phyloP scores from a whole-genome alignment of 2,329 filamentous ascomycete species.

The Coniochaeta sp. region DNA sequence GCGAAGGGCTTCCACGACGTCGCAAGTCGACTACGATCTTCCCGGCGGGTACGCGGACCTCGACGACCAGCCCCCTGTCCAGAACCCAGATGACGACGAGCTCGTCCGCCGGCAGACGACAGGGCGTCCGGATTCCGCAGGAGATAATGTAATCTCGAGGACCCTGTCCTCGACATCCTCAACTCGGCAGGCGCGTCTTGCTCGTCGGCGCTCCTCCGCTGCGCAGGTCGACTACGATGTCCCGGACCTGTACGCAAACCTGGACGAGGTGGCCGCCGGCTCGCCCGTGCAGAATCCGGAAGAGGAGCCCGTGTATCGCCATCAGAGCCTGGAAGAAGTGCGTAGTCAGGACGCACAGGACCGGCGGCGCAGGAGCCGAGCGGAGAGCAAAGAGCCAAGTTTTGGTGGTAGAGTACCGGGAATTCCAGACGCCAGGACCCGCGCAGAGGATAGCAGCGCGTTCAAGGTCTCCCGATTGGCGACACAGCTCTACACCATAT shows the following conservation, averaged over 20 bases:
- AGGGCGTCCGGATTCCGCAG: neutral
- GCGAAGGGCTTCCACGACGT: neutral
- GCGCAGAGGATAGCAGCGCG: neutral
- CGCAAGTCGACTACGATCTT: conserved; percentile 15
- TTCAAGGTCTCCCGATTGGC: conserved; percentile 36
- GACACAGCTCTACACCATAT: conserved; percentile 63
- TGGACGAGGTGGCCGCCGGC: conserved; percentile 30
- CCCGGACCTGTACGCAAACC: conserved; percentile 30
- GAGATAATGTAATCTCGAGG: neutral
- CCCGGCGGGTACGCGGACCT: conserved; percentile 15
- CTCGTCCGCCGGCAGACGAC: neutral
- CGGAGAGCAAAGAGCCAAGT: neutral
- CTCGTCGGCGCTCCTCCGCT: conserved; percentile 5
- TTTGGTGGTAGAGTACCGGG: neutral
- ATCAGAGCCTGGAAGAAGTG: conserved; percentile 30
- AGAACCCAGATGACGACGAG: conserved; percentile 5
- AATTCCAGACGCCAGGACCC: neutral
- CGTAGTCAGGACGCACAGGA: conserved; percentile 17
- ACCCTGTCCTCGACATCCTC: neutral
- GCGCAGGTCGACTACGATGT: conserved; percentile 22
- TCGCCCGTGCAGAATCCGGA: conserved; percentile 35
- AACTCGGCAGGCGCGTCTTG: neutral
- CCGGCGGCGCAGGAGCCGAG: conserved; percentile 3
- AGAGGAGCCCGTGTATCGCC: conserved; percentile 25
- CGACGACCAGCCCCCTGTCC: conserved; percentile 11